phyloP scores from a whole-genome alignment of 805 yeast species.

The Candida ascalaphidarum region DNA sequence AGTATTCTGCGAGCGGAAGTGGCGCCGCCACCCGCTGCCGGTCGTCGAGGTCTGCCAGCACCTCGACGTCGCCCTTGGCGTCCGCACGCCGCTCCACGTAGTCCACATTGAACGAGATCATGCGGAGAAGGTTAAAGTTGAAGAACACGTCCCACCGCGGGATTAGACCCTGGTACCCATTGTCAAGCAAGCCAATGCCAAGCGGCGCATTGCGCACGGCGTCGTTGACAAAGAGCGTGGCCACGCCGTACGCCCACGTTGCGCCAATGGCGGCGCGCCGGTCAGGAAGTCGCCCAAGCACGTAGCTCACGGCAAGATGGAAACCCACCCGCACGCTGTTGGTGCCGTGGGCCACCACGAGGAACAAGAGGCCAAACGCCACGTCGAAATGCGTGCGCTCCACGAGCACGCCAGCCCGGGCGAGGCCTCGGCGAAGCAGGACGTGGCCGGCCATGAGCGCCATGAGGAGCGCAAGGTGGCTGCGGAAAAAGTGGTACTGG shows the following conservation, averaged over 20 bases:
- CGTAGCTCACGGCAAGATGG: conserved; percentile 42
- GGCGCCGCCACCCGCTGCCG: conserved; percentile 59
- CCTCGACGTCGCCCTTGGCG: conserved; percentile 3
- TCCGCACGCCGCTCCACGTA: conserved; percentile 35
- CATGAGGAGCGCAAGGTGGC: conserved; percentile 60
- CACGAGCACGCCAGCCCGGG: conserved; percentile 9
- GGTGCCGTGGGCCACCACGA: conserved; percentile 74
- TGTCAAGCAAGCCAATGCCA: conserved; percentile 51
- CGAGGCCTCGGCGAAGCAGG: conserved; percentile 32
- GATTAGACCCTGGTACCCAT: conserved; percentile 63
- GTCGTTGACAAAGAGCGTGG: conserved; percentile 71
- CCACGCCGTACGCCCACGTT: conserved; percentile 78
- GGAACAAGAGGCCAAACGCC: conserved; percentile 57
- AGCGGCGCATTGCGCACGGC: conserved; percentile 45
- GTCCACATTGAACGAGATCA: conserved; percentile 79
- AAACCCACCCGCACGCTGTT: conserved; percentile 52
- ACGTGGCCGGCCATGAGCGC: conserved; percentile 50
- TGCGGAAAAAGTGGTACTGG: conserved; percentile 83
- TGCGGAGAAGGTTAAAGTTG: conserved; percentile 79
- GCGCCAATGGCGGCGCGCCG: conserved; percentile 30
- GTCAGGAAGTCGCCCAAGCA: conserved; percentile 16
- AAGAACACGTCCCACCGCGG: conserved; percentile 94
- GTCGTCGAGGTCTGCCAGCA: conserved; percentile 34
- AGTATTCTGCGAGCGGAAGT: conserved; percentile 53
- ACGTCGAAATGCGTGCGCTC: conserved; percentile 62